These are phyloP conservation scores for Trichoderma endophyticum DNA, from an alignment of 2,329 filamentous ascomycete genomes.

Conservation along the genomic window DNA sequence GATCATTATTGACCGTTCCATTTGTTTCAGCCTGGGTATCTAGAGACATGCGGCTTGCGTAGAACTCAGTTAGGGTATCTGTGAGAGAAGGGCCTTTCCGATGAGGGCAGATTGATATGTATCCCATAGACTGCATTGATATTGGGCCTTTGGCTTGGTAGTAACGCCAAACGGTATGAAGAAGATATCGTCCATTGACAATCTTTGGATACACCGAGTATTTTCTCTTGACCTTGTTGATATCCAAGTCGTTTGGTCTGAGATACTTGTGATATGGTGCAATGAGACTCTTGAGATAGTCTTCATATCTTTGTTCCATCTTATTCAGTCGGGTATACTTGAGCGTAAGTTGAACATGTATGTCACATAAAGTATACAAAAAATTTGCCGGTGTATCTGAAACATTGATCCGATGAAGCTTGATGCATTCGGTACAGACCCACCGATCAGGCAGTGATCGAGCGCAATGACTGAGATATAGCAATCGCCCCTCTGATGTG, in stretches of 20 bases:
- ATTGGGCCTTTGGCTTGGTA: not conserved
- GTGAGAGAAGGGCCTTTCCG: not conserved
- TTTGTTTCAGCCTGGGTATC: not conserved
- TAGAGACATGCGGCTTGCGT: not conserved
- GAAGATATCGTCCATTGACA: constrained; percentile 19
- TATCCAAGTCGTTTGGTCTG: not conserved
- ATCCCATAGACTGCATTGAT: not conserved
- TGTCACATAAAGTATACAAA: not conserved
- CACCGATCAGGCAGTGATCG: not conserved
- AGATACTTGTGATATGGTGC: not conserved
- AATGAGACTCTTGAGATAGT: constrained; percentile 9
- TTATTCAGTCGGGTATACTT: constrained; percentile 2
- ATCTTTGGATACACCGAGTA: constrained; percentile 14
- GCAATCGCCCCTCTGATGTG: not conserved
- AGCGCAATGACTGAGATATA: not conserved
- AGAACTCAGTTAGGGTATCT: not conserved
- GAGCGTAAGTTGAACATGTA: constrained; percentile 12
- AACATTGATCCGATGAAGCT: not conserved
- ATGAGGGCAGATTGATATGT: not conserved
- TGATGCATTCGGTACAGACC: not conserved
- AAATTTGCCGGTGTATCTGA: not conserved
- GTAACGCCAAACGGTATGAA: constrained; percentile 1
- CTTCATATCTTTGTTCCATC: not conserved
- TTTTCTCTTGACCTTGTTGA: not conserved
- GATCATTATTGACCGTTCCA: not conserved